Evolutionary conservation across 139 green algal species (phyloP).

Genomic region (Micractinium conductrix): DNA sequence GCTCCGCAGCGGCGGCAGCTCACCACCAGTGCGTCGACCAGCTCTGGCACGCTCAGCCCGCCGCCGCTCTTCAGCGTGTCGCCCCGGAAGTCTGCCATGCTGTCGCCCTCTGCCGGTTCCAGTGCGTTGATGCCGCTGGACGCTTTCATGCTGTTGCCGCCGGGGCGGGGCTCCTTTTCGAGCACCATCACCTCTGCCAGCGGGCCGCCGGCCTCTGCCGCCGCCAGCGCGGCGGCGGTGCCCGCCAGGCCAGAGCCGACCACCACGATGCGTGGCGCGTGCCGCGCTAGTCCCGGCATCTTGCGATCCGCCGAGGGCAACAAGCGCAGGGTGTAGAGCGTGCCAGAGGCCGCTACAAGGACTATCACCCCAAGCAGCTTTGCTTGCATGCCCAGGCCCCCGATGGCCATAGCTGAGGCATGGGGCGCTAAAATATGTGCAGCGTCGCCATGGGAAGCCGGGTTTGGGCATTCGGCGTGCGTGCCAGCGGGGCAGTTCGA

Average conservation of each 20-base stretch:
- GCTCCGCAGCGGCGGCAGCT: no score
- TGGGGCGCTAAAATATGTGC: not conserved
- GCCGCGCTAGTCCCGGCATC: not conserved
- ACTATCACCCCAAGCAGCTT: no score
- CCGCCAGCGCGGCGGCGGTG: constrained; percentile 53
- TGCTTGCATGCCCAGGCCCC: constrained; percentile 3
- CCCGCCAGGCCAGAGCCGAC: constrained; percentile 71
- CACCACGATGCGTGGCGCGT: constrained; percentile 50
- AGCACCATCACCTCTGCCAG: constrained; percentile 60
- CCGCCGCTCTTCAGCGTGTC: constrained; percentile 67
- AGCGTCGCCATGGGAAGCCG: not conserved
- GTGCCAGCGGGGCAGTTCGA: not conserved
- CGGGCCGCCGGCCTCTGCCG: not conserved
- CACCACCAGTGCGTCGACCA: constrained; percentile 69
- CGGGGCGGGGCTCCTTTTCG: constrained; percentile 70
- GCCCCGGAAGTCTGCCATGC: constrained; percentile 41
- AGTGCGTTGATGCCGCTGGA: constrained; percentile 80
- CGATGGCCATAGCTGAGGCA: not conserved
- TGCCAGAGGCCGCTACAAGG: no score
- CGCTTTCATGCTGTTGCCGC: constrained; percentile 80
- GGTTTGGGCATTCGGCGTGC: not conserved
- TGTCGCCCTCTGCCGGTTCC: constrained; percentile 38
- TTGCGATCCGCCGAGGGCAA: not conserved
- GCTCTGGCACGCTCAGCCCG: constrained; percentile 52
- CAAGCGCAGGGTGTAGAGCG: not conserved